Evolutionary conservation across 164 flowering plant genomes (phyloP), one percentile per base, ranked within the genome.

Genomic region (Platanus orientalis): DNA sequence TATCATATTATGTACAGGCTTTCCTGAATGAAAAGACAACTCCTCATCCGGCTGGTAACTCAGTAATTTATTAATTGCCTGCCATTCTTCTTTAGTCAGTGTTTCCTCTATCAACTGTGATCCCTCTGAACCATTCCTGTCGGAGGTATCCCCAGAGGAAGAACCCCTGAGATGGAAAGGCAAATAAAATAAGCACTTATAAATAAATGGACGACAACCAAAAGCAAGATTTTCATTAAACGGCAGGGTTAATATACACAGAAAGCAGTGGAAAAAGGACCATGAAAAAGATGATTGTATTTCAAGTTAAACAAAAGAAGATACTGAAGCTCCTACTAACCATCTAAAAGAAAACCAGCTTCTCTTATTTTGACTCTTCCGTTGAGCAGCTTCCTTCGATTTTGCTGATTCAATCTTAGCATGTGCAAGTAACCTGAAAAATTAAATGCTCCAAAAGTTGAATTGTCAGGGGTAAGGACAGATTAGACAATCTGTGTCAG

Each of bases 21-120:
- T 89, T 66, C 89, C 92, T 1, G 80, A 76, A 50, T 71, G 80
- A 54, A 69, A 72, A 27, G 58, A 45, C 61, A 70, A 59, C 57
- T 86, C 96, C 63, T 83, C 97, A 30, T 86, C 96, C 34, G 90
- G 91, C 70, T 95, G 97, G 75, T 72, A 90, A 75, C 97, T 91
- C 44, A 95, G 67, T 62, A 95, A 68, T 16, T 95, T 95, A 73
- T 92, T 89, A 28, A 95, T 80, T 62, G 90, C 88, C 58, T 85
- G 83, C 99, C 99, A 95, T 75, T 95, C 99, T 72, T 95, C 97
- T 73, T 86, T 91, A 32, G 94, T 89, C 70, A 95, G 69, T 54
- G 69, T 78, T 65, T 83, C 94, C 62, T 86, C 89, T 28, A 61
- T 66, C 52, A 69, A 55, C 58, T 69, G 72, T 42, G 83, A 61